A percentile compares a stretch with the other conserved stretches of the same genome.
These are phyloP conservation scores for Leishmania guyanensis DNA, from an alignment of 208 protist species.

Conservation along the genomic window DNA sequence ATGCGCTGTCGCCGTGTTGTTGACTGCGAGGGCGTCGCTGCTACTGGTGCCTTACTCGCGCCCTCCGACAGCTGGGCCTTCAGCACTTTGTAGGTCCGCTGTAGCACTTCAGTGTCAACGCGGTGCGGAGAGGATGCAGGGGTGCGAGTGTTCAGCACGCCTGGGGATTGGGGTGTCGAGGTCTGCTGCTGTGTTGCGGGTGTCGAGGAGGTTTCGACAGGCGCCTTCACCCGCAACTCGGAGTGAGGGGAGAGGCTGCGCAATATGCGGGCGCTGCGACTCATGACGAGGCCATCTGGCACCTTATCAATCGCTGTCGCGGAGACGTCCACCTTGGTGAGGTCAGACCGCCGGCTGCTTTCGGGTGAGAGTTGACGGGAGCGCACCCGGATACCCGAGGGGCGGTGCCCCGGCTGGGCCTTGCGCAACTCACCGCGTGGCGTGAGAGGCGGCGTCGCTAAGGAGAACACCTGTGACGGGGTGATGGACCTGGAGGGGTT, in stretches of 20 bases:
- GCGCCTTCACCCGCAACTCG: not conserved
- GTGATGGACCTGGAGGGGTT: not conserved
- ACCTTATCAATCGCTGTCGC: not conserved
- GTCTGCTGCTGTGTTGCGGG: not conserved
- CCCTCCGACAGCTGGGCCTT: not conserved
- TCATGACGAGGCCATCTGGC: not conserved
- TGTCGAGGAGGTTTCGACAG: not conserved
- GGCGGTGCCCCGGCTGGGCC: not conserved
- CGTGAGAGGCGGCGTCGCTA: not conserved
- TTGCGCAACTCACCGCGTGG: not conserved
- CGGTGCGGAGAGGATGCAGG: not conserved
- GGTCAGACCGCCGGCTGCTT: not conserved
- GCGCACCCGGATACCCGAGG: not conserved
- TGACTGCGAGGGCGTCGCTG: slow-evolving; percentile 2
- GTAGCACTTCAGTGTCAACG: not conserved
- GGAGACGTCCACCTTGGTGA: not conserved
- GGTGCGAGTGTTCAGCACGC: not conserved
- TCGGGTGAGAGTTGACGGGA: not conserved
- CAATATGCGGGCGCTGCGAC: not conserved
- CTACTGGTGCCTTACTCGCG: not conserved
- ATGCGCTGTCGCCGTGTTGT: not conserved
- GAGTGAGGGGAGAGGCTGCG: not conserved
- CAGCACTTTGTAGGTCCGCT: not conserved
- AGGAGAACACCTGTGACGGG: not conserved
- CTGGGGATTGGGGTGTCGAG: not conserved